These are phyloP conservation scores for Bacterosira constricta DNA, from an alignment of 108 stramenopile genomes.

Conservation along the genomic window DNA sequence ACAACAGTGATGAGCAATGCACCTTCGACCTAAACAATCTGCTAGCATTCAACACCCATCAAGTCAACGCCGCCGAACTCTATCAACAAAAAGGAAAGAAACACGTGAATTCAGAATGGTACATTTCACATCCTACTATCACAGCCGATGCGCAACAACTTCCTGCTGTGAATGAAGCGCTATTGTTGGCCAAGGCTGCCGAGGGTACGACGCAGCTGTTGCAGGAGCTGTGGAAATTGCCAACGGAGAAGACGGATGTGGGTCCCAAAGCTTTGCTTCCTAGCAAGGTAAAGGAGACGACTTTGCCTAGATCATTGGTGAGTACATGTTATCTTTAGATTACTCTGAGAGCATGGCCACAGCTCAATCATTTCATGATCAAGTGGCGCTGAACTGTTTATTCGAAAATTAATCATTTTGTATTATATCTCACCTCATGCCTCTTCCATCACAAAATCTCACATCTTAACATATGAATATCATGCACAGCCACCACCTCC, in stretches of 20 bases:
- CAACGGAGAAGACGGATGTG: constrained; percentile 74
- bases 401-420: no score
- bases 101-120: neutral
- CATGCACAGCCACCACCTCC: constrained; percentile 77
- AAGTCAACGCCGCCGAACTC: constrained; percentile 57
- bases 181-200: constrained; percentile 69
- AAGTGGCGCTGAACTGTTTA: no score
- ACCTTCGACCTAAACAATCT: constrained; percentile 81
- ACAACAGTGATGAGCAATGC: constrained; percentile 63
- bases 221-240: constrained; percentile 75
- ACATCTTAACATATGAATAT: no score
- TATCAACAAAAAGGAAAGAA: constrained; percentile 38
- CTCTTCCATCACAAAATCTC: constrained; percentile 5
- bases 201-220: constrained; percentile 79
- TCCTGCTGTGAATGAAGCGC: constrained; percentile 56
- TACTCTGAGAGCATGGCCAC: no score
- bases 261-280: constrained; percentile 75
- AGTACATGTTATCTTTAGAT: no score
- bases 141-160: neutral
- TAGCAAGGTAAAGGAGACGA: constrained; percentile 38
- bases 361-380: no score
- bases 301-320: constrained; percentile 74
- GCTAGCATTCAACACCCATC: constrained; percentile 76
- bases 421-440: neutral
- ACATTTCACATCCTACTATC: constrained; percentile 40